Base-by-base conservation (phyloP, 1,284 basidiomycete genomes). In the Ganoderma lucidum region DNA sequence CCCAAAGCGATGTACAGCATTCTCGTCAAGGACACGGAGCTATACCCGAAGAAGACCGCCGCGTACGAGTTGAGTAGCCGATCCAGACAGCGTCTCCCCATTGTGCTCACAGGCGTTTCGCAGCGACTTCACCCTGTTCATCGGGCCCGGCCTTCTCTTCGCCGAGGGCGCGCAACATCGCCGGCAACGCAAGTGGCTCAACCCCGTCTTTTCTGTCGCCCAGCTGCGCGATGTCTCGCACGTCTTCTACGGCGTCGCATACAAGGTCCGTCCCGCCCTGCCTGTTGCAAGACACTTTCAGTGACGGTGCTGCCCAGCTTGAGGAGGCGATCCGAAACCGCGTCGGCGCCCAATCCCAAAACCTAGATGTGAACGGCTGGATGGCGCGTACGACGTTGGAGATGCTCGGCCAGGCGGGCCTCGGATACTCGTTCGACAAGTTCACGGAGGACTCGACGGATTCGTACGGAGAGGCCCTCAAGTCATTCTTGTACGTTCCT, bases 1-100 rank as follows among this genome's bases (percentile, higher is more conserved):
- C 81, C 83, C 0, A 78, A 78, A 65, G 81, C 82, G 1, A 65
- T 84, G 58, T 77, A 84, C 58, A 77, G 80, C 56, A 79, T 84
- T 30, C 41, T 84, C 14, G 76, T 84, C 64, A 83, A 84, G 75
- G 83, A 79, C 73, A 78, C 72, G 0, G 71, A 72, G 32, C 12
- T 58, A 3, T 71, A 65, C 55, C 70, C 70, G 1, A 71, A 71
- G 41, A 41, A 41, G 17, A 15, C 62, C 4, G 23, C 67, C 10
- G 58, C 65, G 63, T 71, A n/a, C 45, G 65, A n/a, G 30, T 39
- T 62, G 14, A 6, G 23, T n/a, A 8, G 14, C n/a, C 48, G 30
- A n/a, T 4, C 17, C 1, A 14, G 2, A 3, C 10, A 6, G 28
- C 8, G 6, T 15, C n/a, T 15, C 41, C 2, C 12, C 23, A 44